Conservation (phyloP, 148 eudicot species). For the Rhododendron simsii region DNA sequence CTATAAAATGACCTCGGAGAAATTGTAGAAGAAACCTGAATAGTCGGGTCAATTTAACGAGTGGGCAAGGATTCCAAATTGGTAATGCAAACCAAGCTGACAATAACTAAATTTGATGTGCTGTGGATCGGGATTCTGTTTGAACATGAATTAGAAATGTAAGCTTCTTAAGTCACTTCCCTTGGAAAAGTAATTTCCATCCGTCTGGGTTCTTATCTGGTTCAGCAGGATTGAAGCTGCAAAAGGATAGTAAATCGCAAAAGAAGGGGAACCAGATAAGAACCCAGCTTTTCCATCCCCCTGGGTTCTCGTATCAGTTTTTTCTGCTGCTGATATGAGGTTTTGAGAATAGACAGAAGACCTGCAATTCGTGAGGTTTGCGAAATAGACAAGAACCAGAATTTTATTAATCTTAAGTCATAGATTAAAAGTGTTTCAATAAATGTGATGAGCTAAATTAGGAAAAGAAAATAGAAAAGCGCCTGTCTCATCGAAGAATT, state of each 20-base stretch:
- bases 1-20: not conserved
- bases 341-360: not conserved
- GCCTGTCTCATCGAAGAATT: not conserved
- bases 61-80: not conserved
- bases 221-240: conserved; percentile 1
- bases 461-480: not conserved
- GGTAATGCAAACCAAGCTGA: not conserved
- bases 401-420: not conserved
- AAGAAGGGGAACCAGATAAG: not conserved
- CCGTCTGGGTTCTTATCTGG: not conserved
- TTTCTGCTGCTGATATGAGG: not conserved
- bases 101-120: not conserved
- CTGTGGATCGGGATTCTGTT: not conserved
- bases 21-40: not conserved
- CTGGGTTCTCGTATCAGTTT: not conserved
- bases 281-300: not conserved
- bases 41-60: not conserved
- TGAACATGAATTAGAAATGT: not conserved
- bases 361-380: not conserved
- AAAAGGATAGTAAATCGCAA: not conserved
- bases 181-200: not conserved
- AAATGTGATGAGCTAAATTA: not conserved
- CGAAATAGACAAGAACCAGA: not conserved
- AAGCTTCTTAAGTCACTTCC: not conserved
- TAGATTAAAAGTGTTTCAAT: not conserved